Percentiles rank a stretch among this genome's conserved stretches.
phyloP scores from a whole-genome alignment of 1,284 basidiomycete genomes.

The Malassezia vespertilionis region DNA sequence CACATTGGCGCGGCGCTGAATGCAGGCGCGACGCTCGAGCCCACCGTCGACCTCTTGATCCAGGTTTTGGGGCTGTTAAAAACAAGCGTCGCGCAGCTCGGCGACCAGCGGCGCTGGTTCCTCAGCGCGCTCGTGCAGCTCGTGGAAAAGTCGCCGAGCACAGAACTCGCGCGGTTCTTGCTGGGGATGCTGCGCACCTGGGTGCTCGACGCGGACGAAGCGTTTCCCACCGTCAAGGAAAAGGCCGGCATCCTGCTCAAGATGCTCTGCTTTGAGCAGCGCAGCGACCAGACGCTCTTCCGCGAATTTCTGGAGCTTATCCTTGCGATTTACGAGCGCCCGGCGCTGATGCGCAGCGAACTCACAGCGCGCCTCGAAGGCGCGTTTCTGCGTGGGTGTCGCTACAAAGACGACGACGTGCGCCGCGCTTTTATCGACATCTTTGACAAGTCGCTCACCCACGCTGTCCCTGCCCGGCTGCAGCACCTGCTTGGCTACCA shows the following conservation, averaged over 20 bases:
- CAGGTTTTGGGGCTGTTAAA: constrained; percentile 53
- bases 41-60: constrained; percentile 51
- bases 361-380: constrained; percentile 85
- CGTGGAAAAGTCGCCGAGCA: constrained; percentile 82
- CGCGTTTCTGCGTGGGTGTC: constrained; percentile 83
- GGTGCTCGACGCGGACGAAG: constrained; percentile 57
- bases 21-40: constrained; percentile 11
- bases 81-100: constrained; percentile 52
- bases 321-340: constrained; percentile 85
- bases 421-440: constrained; percentile 82
- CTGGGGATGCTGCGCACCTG: constrained; percentile 78
- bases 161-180: constrained; percentile 69
- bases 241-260: constrained; percentile 80
- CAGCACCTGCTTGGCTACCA: constrained; percentile 87
- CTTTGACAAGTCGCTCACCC: constrained; percentile 76
- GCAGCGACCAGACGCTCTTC: constrained; percentile 63
- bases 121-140: constrained; percentile 64
- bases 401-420: constrained; percentile 66
- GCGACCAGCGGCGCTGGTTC: constrained; percentile 58
- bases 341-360: constrained; percentile 74
- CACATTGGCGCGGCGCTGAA: constrained; percentile 57
- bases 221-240: constrained; percentile 77
- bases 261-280: constrained; percentile 73
- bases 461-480: constrained; percentile 67
- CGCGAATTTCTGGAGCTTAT: constrained; percentile 79